Base-by-base conservation (phyloP, 139 green algal genomes). In the Auxenochlorella pyrenoidosa region DNA sequence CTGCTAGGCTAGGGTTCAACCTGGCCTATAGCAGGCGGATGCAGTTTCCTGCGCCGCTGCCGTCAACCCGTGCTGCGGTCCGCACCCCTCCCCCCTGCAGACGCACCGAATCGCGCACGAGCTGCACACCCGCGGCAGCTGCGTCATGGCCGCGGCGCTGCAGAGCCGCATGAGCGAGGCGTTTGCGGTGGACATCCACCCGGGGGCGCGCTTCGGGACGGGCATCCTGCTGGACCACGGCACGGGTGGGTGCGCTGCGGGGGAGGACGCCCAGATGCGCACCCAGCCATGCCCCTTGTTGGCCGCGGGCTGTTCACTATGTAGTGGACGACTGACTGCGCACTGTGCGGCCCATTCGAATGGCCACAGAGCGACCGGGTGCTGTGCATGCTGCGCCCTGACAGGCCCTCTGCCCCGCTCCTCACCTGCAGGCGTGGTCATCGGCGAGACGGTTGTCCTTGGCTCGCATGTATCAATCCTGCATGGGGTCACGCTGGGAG, bases 161-260 rank as follows among this genome's bases (percentile, higher is more conserved):
- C 95, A 98, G 90, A 91, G 81, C 77, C 76, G 92, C 34, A 86
- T 92, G 68, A 95, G 87, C 65, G 94, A 98, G 90, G 93, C 97
- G 32, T 95, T 98, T 84, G 94, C 92, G 0, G 94, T 99, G 36
- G 97, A 99, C 93, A 97, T 99, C 68, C 97, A 99, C 89, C 97
- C 97, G 10, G 96, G 93, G 0, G 98, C 98, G 5, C 86, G 89
- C 30, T 95, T 99, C 34, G 98, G 98, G 13, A 90, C 93, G 44
- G 98, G 98, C 60, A 92, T 99, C 10, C 90, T 99, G 79, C 91
- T 99, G 58, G 97, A 99, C 83, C 98, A 99, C 84, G 97, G 94
- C 82, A 41, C n/a, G 34, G 34, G 70, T 32, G 70, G 8, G 68
- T 22, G 47, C 8, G n/a, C n/a, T n/a, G n/a, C n/a, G n/a, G n/a